Base-by-base conservation (phyloP, 495 filamentous ascomycete genomes). In the Chaetomium fimeti region DNA sequence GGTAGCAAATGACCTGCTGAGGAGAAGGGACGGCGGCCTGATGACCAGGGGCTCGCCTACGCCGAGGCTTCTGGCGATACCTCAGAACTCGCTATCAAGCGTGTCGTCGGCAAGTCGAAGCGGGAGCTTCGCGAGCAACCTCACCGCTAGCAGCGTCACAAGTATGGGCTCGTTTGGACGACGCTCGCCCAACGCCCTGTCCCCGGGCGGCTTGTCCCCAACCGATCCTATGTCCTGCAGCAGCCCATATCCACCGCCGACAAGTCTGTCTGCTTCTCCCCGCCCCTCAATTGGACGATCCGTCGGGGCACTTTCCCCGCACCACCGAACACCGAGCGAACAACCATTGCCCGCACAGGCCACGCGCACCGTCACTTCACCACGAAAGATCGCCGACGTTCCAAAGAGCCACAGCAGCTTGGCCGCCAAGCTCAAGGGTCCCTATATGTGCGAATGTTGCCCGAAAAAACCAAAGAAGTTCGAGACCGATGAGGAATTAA, bases 401-500 rank as follows among this genome's bases (percentile, higher is more conserved):
- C 70, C 78, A 12, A 79, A 82, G 65, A 73, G 63, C 22, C 60
- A 73, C 29, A 68, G 76, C 65, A 75, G 72, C 42, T 43, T 73
- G 51, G 64, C 70, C 29, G 70, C 82, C 54, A 79, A 79, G 63
- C 66, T 81, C 24, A 79, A 80, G 54, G 79, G 77, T 12, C 80
- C 88, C 4, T 91, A 84, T 70, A 94, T 96, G 70, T 98, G 94
- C 75, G 91, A 97, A 69, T 98, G 94, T 74, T 98, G 94, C 79
- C 94, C 93, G 1, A 98, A 98, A 77, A 98, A 98, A 75, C 94
- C 94, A 1, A 97, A 96, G 73, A 97, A 97, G 69, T 98, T 98
- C 70, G 92, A 98, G 63, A 91, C 83, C 6, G 78, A 85, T 66
- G 88, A 92, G 51, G 93, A 97, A 62, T 80, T 98, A 54, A 88